Evolutionary conservation across 768 basidiomycete genomes (phyloP).

Genomic region (Mycena sanguinolenta): DNA sequence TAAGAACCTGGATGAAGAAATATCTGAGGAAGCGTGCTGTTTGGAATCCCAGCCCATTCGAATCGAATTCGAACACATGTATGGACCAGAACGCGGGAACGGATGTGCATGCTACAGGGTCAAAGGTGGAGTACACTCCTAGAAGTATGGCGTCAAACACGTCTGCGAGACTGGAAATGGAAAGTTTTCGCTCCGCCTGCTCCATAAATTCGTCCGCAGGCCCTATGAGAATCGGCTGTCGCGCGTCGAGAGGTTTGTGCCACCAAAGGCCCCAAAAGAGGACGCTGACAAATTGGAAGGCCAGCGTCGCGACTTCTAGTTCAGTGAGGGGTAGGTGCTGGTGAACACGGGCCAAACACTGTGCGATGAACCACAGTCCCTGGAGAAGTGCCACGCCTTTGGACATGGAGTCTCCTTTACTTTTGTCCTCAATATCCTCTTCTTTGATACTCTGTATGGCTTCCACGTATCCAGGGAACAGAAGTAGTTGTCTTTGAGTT

Average conservation of each 20-base stretch:
- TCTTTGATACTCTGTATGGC: slow-evolving; percentile 18
- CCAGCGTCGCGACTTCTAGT: slow-evolving; percentile 52
- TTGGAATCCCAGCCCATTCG: no score
- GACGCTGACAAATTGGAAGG: slow-evolving; percentile 47
- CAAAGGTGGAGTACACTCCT: background rate
- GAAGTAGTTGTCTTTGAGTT: background rate
- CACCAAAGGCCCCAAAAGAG: slow-evolving; percentile 52
- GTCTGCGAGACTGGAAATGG: background rate
- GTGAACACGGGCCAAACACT: slow-evolving; percentile 43
- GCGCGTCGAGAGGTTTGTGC: slow-evolving; percentile 54
- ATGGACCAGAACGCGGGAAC: background rate
- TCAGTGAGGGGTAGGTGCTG: slow-evolving; percentile 48
- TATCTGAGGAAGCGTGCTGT: background rate
- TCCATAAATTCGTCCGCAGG: background rate
- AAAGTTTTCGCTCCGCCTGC: background rate
- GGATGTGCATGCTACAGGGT: background rate
- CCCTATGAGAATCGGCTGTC: slow-evolving; percentile 38
- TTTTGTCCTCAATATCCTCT: slow-evolving; percentile 40
- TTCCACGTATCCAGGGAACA: background rate
- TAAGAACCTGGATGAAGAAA: background rate
- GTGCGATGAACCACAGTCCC: slow-evolving; percentile 50
- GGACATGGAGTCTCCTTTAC: slow-evolving; percentile 50
- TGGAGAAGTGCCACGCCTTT: slow-evolving; percentile 52
- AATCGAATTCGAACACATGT: no score
- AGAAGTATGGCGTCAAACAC: no score